Conservation (phyloP, 305 asterid genomes). For the Fraxinus platypoda region DNA sequence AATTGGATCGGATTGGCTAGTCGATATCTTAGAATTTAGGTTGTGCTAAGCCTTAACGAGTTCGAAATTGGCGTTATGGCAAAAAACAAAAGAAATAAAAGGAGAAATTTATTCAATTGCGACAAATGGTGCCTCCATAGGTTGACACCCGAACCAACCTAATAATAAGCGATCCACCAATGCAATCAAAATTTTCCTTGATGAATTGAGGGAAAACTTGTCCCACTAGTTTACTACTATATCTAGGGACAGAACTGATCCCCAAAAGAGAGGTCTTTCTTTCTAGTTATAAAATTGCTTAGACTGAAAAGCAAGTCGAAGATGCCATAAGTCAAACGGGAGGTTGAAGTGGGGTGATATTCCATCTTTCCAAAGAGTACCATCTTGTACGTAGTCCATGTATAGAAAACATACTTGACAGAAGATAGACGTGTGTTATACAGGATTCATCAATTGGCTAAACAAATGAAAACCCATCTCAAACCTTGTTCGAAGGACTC, state of each 20-base stretch:
- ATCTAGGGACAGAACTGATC: neutral
- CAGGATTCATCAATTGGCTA: neutral
- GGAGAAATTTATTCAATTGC: slow-evolving; percentile 8
- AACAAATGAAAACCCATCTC: neutral
- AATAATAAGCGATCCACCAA: neutral
- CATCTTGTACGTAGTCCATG: neutral
- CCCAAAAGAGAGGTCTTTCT: neutral
- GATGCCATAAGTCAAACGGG: neutral
- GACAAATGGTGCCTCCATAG: slow-evolving; percentile 17
- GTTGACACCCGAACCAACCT: slow-evolving; percentile 16
- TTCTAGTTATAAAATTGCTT: neutral
- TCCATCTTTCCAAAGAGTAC: neutral
- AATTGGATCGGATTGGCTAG: neutral
- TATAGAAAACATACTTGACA: neutral
- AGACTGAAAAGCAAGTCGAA: neutral
- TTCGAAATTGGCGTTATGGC: neutral
- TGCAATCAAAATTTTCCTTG: neutral
- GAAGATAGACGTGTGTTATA: neutral
- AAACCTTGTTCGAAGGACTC: neutral
- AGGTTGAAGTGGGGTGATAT: neutral
- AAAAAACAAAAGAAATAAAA: neutral
- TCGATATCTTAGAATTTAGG: neutral
- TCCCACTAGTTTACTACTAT: neutral
- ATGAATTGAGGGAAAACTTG: neutral
- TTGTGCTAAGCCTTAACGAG: neutral